Base-by-base conservation (phyloP, 495 filamentous ascomycete genomes). In the Podospora australis region DNA sequence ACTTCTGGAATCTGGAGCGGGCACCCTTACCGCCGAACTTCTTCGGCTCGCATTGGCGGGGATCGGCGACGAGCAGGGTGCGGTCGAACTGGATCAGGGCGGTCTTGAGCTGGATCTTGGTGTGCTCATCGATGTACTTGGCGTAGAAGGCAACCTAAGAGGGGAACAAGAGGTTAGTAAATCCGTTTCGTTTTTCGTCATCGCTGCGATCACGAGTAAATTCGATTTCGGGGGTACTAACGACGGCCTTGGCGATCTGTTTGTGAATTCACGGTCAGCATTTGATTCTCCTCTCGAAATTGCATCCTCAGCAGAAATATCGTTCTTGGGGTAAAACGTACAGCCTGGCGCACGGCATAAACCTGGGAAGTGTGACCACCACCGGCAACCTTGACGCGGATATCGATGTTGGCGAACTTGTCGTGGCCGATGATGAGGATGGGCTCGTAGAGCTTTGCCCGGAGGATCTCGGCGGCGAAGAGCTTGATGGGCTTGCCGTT, bases 121-220 rank as follows among this genome's bases (percentile, higher is more conserved):
- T 84, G 83, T 97, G 88, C 84, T 98, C 92, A 68, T 98, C 92
- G 71, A 98, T 88, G 77, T 83, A 98, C 79, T 98, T 98, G 82
- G 96, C 92, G 86, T 96, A 97, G 86, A 97, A 98, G 71, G 92
- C 90, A 65, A 98, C 54, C 64, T 67, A 42, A 2, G 49, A 40
- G 39, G 30, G 10, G 10, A 38, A 16, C 24, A 11, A n/a, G n/a
- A 36, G 22, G 52, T 63, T 21, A 62, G 59, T 46, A 46, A 39
- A 22, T 39, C 44, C 8, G 21, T 4, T 38, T 20, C 38, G 38
- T 25, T 23, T 43, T 11, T 26, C 22, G 40, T 16, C 22, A 24
- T 43, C 40, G 40, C 13, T n/a, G n/a, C n/a, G n/a, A n/a, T n/a
- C n/a, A n/a, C n/a, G n/a, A n/a, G n/a, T n/a, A n/a, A n/a, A n/a